phyloP scores from a whole-genome alignment of 106 monocot species.

The Dactylorhiza incarnata region DNA sequence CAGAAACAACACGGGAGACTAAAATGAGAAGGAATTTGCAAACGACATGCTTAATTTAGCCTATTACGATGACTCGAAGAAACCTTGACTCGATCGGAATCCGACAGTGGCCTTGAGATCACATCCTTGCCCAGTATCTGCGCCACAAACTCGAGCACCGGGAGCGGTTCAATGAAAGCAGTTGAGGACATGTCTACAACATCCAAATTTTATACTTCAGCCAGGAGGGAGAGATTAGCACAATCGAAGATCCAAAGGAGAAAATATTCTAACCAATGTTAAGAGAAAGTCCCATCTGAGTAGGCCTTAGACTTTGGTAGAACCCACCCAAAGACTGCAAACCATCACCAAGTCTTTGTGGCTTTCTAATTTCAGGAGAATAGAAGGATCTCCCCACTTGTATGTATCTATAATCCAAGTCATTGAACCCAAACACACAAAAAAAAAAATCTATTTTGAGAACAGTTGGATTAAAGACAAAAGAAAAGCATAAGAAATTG shows the following conservation, averaged over 20 bases:
- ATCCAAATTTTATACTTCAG: background rate
- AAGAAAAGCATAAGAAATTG: background rate
- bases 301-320: constrained; percentile 90
- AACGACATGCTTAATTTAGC: background rate
- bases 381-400: constrained; percentile 76
- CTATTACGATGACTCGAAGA: background rate
- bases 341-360: constrained; percentile 75
- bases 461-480: background rate
- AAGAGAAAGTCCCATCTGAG: constrained; percentile 90
- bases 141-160: constrained; percentile 80
- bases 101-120: constrained; percentile 64
- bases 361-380: constrained; percentile 74
- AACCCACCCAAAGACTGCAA: constrained; percentile 89
- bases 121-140: constrained; percentile 73
- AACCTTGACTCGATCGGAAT: constrained; percentile 84
- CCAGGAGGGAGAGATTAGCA: background rate
- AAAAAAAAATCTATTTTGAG: too few species aligned
- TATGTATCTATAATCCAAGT: constrained; percentile 41
- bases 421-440: background rate
- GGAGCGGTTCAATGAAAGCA: constrained; percentile 92
- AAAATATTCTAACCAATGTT: constrained; percentile 58
- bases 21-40: background rate
- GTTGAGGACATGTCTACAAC: constrained; percentile 78
- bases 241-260: background rate
- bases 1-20: too few species aligned